These are phyloP conservation scores for Stephania japonica DNA, from an alignment of 164 flowering plant genomes.

Conservation along the genomic window DNA sequence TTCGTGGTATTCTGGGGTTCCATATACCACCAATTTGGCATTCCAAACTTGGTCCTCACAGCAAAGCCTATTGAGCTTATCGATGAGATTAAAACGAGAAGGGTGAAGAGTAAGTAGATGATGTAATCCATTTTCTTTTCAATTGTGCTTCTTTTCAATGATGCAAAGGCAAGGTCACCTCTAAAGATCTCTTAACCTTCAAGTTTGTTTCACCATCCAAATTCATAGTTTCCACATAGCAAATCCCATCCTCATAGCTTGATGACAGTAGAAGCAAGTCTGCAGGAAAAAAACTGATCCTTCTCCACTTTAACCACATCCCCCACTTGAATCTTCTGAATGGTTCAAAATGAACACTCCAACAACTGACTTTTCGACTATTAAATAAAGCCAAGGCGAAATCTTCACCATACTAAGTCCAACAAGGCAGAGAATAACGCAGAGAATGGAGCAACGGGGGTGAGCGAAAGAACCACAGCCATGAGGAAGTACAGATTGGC, in stretches of 20 bases:
- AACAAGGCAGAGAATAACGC: conserved; percentile 77
- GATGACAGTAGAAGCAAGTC: conserved; percentile 79
- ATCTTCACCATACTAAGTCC: conserved; percentile 96
- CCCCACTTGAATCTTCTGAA: conserved; percentile 72
- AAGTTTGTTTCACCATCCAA: conserved; percentile 92
- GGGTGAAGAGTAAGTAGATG: conserved; percentile 62
- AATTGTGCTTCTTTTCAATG: conserved; percentile 73
- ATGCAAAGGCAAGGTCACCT: conserved; percentile 53
- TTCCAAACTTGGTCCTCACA: conserved; percentile 42
- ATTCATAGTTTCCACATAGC: conserved; percentile 96
- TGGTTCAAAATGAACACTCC: conserved; percentile 46
- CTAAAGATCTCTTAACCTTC: conserved; percentile 75
- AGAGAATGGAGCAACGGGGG: conserved; percentile 69
- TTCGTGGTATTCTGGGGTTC: conserved; percentile 29
- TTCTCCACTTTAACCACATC: conserved; percentile 84
- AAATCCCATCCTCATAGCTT: conserved; percentile 82
- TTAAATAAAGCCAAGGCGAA: conserved; percentile 89
- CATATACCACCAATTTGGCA: conserved; percentile 79
- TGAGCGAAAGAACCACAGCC: conserved; percentile 66
- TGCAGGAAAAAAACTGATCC: conserved; percentile 84
- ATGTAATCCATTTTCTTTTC: conserved; percentile 77
- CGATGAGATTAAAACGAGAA: conserved; percentile 61
- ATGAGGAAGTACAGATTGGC: conserved; percentile 91
- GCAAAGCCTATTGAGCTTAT: conserved; percentile 78
- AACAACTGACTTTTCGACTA: conserved; percentile 44